Conservation (phyloP, 345 rosid genomes). For the Psidium friedrichsthalianum region DNA sequence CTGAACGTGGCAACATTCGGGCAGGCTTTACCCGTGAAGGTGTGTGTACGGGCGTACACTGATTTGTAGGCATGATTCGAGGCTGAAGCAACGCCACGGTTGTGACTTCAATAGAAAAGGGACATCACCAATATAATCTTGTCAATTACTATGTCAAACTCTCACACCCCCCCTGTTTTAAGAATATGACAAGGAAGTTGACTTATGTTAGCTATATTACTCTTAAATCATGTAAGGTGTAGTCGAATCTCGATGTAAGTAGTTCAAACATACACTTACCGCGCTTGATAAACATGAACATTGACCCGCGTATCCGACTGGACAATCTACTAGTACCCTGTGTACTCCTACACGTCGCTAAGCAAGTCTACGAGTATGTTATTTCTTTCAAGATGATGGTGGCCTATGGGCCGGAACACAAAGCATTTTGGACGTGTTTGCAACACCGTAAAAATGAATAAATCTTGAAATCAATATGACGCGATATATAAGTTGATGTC, state of each 20-base stretch:
- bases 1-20: slow-evolving; percentile 6
- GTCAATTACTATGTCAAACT: neutral
- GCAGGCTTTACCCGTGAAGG: neutral
- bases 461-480: no score
- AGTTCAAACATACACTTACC: neutral
- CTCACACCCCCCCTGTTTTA: neutral
- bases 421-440: no score
- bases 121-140: neutral
- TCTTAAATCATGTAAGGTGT: neutral
- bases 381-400: neutral
- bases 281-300: neutral
- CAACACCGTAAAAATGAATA: no score
- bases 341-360: neutral
- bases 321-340: neutral
- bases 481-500: no score
- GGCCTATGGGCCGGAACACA: neutral
- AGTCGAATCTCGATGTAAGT: neutral
- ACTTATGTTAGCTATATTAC: neutral
- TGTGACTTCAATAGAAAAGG: neutral
- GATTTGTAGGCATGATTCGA: slow-evolving; percentile 17
- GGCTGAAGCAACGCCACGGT: slow-evolving; percentile 2
- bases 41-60: neutral
- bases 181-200: neutral
- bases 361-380: neutral
- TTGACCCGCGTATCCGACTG: neutral